These are phyloP conservation scores for Globisporangium iwayamae DNA, from an alignment of 352 stramenopile species.

Conservation along the genomic window DNA sequence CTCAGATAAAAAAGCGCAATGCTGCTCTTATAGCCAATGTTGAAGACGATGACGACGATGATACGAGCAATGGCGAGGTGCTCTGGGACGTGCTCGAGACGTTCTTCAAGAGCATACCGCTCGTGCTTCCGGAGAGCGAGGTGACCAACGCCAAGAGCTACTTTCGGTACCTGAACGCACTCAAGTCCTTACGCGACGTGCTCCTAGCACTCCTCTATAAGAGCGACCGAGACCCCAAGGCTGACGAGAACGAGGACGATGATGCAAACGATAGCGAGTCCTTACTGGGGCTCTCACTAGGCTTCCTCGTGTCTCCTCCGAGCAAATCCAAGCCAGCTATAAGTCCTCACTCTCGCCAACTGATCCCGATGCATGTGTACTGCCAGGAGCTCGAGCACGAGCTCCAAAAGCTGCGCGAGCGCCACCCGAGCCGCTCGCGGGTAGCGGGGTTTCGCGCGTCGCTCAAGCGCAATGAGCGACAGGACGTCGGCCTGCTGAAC, in stretches of 20 bases:
- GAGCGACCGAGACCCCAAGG: conserved; percentile 6
- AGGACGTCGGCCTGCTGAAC: conserved; percentile 47
- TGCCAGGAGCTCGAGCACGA: conserved; percentile 66
- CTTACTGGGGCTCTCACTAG: conserved; percentile 10
- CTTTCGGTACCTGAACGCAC: conserved; percentile 50
- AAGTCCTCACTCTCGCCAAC: not conserved
- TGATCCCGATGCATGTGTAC: conserved; percentile 50
- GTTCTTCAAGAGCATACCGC: conserved; percentile 55
- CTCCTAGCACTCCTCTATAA: conserved; percentile 56
- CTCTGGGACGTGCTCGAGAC: conserved; percentile 64
- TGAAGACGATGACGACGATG: not conserved
- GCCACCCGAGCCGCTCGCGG: conserved; percentile 17
- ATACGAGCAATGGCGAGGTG: conserved; percentile 24
- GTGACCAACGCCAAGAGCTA: conserved; percentile 41
- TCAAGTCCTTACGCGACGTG: conserved; percentile 49
- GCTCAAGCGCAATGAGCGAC: conserved; percentile 20
- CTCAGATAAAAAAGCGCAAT: conserved; percentile 13
- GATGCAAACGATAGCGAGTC: conserved; percentile 14
- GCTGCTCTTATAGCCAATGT: conserved; percentile 3
- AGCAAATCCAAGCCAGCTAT: not conserved
- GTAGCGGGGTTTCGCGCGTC: conserved; percentile 8
- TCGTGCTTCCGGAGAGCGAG: conserved; percentile 46
- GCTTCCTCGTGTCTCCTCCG: not conserved
- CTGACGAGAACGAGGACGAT: conserved; percentile 14
- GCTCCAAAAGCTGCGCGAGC: conserved; percentile 37